A percentile compares a stretch with the other conserved stretches of the same genome.
Conservation (phyloP, 495 filamentous ascomycete species). For the Neurospora intermedia region DNA sequence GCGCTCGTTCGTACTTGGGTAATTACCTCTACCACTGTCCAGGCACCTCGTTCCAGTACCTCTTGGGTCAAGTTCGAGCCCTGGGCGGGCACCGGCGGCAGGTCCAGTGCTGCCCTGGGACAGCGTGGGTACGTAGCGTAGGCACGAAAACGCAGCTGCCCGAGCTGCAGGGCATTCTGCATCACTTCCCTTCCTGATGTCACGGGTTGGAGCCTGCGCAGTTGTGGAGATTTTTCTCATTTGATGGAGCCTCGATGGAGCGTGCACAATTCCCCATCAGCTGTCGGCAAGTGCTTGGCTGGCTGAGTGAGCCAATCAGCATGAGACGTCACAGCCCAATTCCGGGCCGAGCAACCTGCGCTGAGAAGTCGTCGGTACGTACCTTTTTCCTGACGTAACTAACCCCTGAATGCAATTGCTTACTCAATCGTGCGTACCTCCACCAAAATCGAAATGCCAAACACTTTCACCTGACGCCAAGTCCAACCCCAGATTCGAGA, state of each 20-base stretch:
- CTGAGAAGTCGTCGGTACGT: neutral
- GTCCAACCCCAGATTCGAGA: neutral
- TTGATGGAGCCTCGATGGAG: neutral
- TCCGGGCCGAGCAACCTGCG: neutral
- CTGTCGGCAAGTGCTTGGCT: conserved; percentile 14
- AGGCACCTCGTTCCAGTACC: too few relatives aligned
- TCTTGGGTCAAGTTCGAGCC: neutral
- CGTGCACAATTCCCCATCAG: neutral
- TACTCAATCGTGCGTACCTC: too few relatives aligned
- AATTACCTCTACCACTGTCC: neutral
- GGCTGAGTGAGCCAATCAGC: neutral
- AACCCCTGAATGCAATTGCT: neutral
- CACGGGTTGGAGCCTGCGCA: conserved; percentile 17
- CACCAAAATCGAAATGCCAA: neutral
- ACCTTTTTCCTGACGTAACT: neutral
- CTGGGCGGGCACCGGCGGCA: neutral
- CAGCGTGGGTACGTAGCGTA: neutral
- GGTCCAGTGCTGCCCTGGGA: neutral
- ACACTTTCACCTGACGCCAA: neutral
- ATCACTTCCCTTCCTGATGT: conserved; percentile 16
- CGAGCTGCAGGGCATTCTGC: conserved; percentile 1
- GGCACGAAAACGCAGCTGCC: neutral
- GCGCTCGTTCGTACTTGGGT: neutral
- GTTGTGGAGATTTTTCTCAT: conserved; percentile 8
- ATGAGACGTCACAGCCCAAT: neutral